phyloP scores from a whole-genome alignment of 1,139 yeast genomes.

The Nakaseomyces kungkrabaensis region DNA sequence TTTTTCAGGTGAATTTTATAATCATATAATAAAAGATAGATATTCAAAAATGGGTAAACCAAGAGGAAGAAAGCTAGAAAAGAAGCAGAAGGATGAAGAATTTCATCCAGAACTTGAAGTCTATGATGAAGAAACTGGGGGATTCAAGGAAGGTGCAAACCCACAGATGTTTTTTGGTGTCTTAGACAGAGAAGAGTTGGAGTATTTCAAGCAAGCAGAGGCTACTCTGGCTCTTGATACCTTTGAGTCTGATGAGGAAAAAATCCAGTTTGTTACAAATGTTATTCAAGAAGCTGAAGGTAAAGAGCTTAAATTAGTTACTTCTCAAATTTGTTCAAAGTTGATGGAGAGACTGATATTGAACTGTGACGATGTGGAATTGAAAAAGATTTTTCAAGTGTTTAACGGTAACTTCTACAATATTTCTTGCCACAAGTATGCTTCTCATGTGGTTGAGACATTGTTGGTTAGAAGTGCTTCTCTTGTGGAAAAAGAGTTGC shows the following conservation, averaged over 20 bases:
- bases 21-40: background rate
- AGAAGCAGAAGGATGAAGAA: conserved; percentile 31
- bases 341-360: conserved; percentile 79
- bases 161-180: conserved; percentile 68
- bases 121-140: background rate
- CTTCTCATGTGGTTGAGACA: conserved; percentile 91
- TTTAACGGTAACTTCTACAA: conserved; percentile 65
- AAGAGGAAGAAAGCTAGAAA: conserved; percentile 63
- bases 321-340: conserved; percentile 91
- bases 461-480: conserved; percentile 69
- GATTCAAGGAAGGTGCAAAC: conserved; percentile 4
- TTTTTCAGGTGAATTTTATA: no score
- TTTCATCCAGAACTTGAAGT: conserved; percentile 14
- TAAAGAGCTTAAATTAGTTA: conserved; percentile 82
- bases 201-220: conserved; percentile 88
- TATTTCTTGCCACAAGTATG: conserved; percentile 78
- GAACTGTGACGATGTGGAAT: conserved; percentile 52
- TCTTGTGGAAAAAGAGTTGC: conserved; percentile 60
- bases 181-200: conserved; percentile 73
- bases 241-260: conserved; percentile 66
- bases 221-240: conserved; percentile 74
- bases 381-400: conserved; percentile 53
- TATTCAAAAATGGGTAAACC: conserved; percentile 30
- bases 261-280: conserved; percentile 58
- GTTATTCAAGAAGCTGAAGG: conserved; percentile 83